Conservation (phyloP, 768 basidiomycete species). For the Mycena galericulata region DNA sequence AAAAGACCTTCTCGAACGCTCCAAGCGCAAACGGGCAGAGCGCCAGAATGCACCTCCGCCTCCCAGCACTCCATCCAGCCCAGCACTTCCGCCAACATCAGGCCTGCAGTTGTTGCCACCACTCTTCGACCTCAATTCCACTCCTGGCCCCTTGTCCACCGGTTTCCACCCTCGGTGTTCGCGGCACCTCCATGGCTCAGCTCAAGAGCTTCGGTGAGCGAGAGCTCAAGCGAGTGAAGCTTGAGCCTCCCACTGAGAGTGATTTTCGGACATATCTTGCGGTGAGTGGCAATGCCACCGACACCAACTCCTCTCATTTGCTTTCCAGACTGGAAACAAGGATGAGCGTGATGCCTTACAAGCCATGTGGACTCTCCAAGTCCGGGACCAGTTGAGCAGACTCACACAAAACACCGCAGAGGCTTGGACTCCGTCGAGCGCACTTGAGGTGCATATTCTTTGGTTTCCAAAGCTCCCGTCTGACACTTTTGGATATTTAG, state of each 20-base stretch:
- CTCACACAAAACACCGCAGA: slow-evolving; percentile 11
- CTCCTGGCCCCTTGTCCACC: background rate
- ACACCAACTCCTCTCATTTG: background rate
- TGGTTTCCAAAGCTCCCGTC: background rate
- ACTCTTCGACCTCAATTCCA: background rate
- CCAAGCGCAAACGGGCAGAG: background rate
- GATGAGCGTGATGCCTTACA: slow-evolving; percentile 3
- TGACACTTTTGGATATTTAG: background rate
- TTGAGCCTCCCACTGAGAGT: slow-evolving; percentile 6
- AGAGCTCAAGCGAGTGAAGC: slow-evolving; percentile 14
- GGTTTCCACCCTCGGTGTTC: background rate
- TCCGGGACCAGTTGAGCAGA: slow-evolving; percentile 8
- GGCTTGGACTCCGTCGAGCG: slow-evolving; percentile 11
- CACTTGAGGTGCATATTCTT: slow-evolving; percentile 8
- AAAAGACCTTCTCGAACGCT: background rate
- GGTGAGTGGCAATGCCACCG: slow-evolving; percentile 3
- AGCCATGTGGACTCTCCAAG: slow-evolving; percentile 8
- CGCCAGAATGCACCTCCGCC: background rate
- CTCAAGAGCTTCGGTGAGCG: slow-evolving; percentile 24
- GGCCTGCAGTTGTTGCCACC: background rate
- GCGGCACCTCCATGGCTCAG: slow-evolving; percentile 9
- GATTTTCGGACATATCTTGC: slow-evolving; percentile 15
- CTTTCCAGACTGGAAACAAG: slow-evolving; percentile 10
- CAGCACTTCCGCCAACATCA: background rate
- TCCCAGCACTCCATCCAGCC: slow-evolving; percentile 16